Percentiles rank a stretch among this genome's conserved stretches.
Evolutionary conservation across 345 rosid genomes (phyloP).

Genomic region (Toxicodendron radicans): DNA sequence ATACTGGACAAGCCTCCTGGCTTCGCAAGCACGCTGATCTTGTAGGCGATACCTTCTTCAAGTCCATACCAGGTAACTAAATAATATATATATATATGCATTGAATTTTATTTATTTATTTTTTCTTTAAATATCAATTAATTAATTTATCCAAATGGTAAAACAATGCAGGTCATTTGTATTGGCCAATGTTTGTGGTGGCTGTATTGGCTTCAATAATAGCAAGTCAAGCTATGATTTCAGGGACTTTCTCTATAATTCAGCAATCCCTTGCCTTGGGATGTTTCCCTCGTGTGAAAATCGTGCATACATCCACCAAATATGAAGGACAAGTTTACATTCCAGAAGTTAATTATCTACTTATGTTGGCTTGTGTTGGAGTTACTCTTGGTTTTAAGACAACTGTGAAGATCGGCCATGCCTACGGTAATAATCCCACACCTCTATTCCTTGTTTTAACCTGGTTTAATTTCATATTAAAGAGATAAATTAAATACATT

Average conservation of each 20-base stretch:
- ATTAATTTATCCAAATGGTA: neutral
- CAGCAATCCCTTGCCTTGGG: conserved; percentile 56
- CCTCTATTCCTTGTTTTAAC: neutral
- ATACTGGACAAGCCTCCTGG: conserved; percentile 45
- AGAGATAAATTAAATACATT: no score
- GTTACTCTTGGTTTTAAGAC: conserved; percentile 51
- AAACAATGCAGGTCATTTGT: conserved; percentile 30
- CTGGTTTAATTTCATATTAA: no score
- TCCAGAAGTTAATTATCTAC: conserved; percentile 49
- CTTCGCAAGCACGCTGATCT: conserved; percentile 33
- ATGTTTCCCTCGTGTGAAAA: conserved; percentile 55
- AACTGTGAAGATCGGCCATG: conserved; percentile 48
- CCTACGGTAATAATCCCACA: conserved; percentile 50
- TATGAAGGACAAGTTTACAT: conserved; percentile 56
- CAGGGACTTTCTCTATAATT: conserved; percentile 54
- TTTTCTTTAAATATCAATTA: neutral
- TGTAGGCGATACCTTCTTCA: conserved; percentile 31
- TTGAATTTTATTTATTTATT: neutral
- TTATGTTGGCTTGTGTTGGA: conserved; percentile 48
- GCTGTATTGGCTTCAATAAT: conserved; percentile 46
- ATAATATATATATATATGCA: neutral
- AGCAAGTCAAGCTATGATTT: conserved; percentile 62
- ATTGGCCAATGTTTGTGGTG: conserved; percentile 56
- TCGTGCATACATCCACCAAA: conserved; percentile 51
- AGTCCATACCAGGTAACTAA: conserved; percentile 36